Evolutionary conservation across 2,329 filamentous ascomycete genomes (phyloP), one percentile per base, ranked within the genome.

Genomic region (Ceratocystis diversiconidia): DNA sequence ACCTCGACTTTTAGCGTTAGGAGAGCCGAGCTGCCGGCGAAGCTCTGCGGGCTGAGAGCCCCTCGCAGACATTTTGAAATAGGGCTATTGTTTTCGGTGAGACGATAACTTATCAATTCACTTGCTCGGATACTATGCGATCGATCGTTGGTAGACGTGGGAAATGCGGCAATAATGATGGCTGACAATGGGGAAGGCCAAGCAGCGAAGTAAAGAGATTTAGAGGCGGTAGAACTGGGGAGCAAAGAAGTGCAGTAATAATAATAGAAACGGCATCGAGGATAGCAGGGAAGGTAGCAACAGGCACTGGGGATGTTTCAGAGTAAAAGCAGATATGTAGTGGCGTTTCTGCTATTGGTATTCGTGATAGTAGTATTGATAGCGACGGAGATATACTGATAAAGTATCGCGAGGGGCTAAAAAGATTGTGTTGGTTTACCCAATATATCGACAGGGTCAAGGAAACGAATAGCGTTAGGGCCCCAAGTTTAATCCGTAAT

Each of bases 1-100:
- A 81, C 80, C 80, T 74, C 80, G 79, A 70, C 77, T 78, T 72
- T 83, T 84, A 32, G 80, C 79, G 73, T 80, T 78, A 48, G 82
- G 82, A 67, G 82, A 84, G 69, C 79, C 80, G 69, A 82, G 77
- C 71, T 80, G 79, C 67, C 79, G 78, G 71, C 79, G 78, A 69
- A 80, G 74, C 71, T 81, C 79, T 72, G 75, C 73, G 68, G 75
- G 70, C 67, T 75, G 73, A 25, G 65, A 64, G 55, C 66, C 59
- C 48, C 66, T 64, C 25, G 59, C 30, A 50, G 66, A 59, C 66
- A 67, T 67, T 28, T 59, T 67, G 50, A 55, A 22, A n/a, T 7
- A 28, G 32, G 17, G 2, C 55, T 7, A 12, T 36, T 7, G 19
- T 32, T 32, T 15, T 15, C 3, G 28, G 17, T 59, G 55, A 59